Evolutionary conservation across 2,329 filamentous ascomycete species (phyloP), one percentile per base, ranked within the genome.

Genomic region (Calonectria multiphialidica): DNA sequence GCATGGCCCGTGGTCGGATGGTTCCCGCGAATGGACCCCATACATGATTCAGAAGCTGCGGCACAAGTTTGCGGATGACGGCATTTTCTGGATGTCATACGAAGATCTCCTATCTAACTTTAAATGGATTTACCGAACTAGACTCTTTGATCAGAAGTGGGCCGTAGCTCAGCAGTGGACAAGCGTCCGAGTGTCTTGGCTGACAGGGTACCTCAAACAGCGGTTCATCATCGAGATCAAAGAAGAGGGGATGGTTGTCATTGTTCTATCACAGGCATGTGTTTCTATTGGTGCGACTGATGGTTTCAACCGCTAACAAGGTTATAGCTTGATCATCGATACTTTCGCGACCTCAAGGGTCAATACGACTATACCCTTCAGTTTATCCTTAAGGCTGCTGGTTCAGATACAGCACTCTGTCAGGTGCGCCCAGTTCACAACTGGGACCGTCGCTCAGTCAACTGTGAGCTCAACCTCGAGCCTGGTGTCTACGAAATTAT

Each of bases 1-100:
- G 93, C 91, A 89, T 66, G 93, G 93, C 16, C 88, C 91, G 5
- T 95, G 93, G 93, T 91, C 90, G 44, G 93, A 95, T 79, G 93
- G 93, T 0, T 93, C 91, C 6, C 90, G 92, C 75, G 90, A 94
- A 80, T 95, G 93, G 93, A 94, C 92, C 1, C 86, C 92, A 0
- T 90, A 94, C 77, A 94, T 93, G 92, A 91, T 95, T 85, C 83
- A 89, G 72, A 89, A 90, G 73, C 85, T 94, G 3, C 85, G 88
- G 33, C 91, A 94, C 80, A 89, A 88, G 62, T 94, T 94, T 75
- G 92, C 91, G 21, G 91, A 94, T 75, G 92, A 94, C 75, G 92
- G 92, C 18, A 85, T 84, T 23, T 87, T 86, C 74, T 86, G 86
- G 86, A 87, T 87, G 83, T 80, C 83, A 5, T 87, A 83, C 74